Evolutionary conservation across 2,329 filamentous ascomycete genomes (phyloP), one percentile per base, ranked within the genome.

Genomic region (Leptographium wingfieldii): DNA sequence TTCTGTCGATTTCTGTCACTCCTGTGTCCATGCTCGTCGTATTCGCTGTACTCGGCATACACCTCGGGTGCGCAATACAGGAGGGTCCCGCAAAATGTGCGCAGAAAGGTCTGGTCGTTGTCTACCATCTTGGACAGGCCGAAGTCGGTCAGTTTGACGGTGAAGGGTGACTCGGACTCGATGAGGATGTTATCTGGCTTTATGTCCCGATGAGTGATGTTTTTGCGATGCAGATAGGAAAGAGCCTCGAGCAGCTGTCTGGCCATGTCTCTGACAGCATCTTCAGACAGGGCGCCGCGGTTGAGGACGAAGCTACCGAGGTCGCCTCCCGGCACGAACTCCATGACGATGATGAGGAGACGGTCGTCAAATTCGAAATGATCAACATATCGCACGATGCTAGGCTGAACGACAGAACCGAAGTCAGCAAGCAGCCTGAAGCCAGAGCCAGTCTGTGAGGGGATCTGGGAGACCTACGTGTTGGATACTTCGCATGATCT

Each of bases 171-270:
- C 11, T 83, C 70, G 0, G 84, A 86, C 12, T 85, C 79, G 65
- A 97, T 88, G 49, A 99, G 78, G 62, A 99, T 96, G 68, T 99
- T 99, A 76, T 99, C 94, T 0, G 94, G 94, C 70, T 99, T 99
- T 69, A 99, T 91, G 71, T 99, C 94, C n/a, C 94, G 87, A 73
- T 99, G 94, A 0, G 92, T 97, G 66, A 99, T 96, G 68, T 87
- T 90, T 67, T 88, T 86, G 58, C 80, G 77, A 71, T 99, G 94
- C 10, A 99, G 78, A 70, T 99, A 96, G 35, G 84, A 84, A 58
- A 99, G 76, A 2, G 92, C 92, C 65, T 86, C 82, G 52, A 96
- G 75, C 43, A 97, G 81, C 70, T 95, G 90, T 25, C 74, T 71
- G 1, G 91, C 83, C 71, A 96, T 88, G 5, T 76, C 76, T 70